Base-by-base conservation (phyloP, 192 early-diverging fungal genomes). In the Dissophora globulifera region DNA sequence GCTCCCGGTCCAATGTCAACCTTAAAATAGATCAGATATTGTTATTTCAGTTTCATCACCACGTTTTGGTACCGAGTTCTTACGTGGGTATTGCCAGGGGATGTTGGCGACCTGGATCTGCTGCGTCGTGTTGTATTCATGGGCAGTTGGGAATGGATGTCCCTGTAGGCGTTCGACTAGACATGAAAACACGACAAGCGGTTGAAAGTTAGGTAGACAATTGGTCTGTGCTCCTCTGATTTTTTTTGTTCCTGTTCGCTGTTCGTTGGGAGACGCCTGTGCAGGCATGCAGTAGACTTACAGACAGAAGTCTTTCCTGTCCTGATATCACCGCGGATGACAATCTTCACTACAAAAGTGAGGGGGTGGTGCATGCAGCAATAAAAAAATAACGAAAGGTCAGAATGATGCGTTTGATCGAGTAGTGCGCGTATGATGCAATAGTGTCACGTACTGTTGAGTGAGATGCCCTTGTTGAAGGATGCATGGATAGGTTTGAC, bases 61-160 rank as follows among this genome's bases (percentile, higher is more conserved):
- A n/a, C n/a, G n/a, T n/a, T n/a, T 19, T 47, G 45, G 9, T 47
- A n/a, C 3, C 12, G n/a, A 41, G 20, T 6, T 9, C 53, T 56
- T 78, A 86, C 84, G 81, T 58, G 78, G 69, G 58, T 88, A 83
- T 41, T 82, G 75, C 86, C 86, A 88, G 26, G 81, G 86, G 29
- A 88, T 86, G 49, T 88, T 88, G 17, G 84, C 81, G 4, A 88
- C 86, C 62, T 88, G 78, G 54, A 88, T 88, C 59, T 88, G 81
- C 25, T 79, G 67, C n/a, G 86, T 88, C n/a, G 86, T 74, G 26
- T 46, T 45, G 61, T 88, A 88, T 2, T 70, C 55, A 29, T 67
- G 74, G 31, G 59, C 71, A 25, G 50, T 55, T 9, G 41, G 41
- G 54, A 82, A 88, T 16, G 78, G 64, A 29, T 35, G 53, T 16